Evolutionary conservation across 2,329 filamentous ascomycete genomes (phyloP), one percentile per base, ranked within the genome.

Genomic region (Colletotrichum cordylinicola): DNA sequence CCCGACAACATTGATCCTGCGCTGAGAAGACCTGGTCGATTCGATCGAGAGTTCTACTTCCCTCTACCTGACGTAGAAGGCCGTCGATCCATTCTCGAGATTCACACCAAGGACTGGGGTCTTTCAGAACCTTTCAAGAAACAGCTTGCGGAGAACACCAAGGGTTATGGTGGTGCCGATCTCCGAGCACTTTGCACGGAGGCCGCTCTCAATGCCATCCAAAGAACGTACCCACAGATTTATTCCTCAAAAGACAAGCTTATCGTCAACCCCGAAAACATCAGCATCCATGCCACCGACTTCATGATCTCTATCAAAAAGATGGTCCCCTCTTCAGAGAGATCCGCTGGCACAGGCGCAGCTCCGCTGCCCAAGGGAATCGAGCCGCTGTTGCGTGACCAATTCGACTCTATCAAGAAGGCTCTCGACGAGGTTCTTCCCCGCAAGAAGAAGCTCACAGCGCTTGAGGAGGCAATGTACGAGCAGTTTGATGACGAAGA

Each of bases 31-130:
- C 96, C 97, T 24, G 98, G 97, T 58, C 94, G 97, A 67, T 99
- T 99, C 82, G 97, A 99, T 83, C 91, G 97, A 83, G 98, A 99
- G 84, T 99, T 99, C 81, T 98, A 98, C 86, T 99, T 99, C 82
- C 96, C 97, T 1, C 88, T 99, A 37, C 97, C 97, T 1, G 95
- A 96, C 79, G 89, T 93, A 6, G 92, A 94, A 52, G 96, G 92
- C 27, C 92, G 97, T 77, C 93, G 94, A 78, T 91, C 95, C 6
- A 99, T 99, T 80, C 90, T 99, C 75, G 94, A 98, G 78, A 99
- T 99, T 75, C 96, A 99, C 83, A 99, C 97, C 8, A 94, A 94
- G 82, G 95, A 95, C 77, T 99, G 97, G 97, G 94, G 96, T 24
- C 88, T 99, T 31, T 90, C 94, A 29, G 89, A 93, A 15, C 86